Percentiles rank a stretch among this genome's conserved stretches.
phyloP scores from a whole-genome alignment of 768 basidiomycete species.

The Serendipita sp. region DNA sequence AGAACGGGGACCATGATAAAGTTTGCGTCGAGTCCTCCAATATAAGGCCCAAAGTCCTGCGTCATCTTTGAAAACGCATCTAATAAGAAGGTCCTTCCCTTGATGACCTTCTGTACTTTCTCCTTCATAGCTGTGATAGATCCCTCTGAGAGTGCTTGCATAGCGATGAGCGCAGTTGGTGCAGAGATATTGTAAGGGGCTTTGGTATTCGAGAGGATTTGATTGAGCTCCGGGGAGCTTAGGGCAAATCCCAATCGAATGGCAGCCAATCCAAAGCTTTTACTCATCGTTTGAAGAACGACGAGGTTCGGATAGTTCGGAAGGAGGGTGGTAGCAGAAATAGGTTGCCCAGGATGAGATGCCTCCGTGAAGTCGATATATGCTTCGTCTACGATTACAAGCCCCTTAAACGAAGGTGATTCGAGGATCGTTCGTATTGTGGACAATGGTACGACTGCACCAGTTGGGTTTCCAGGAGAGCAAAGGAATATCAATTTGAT shows the following conservation, averaged over 20 bases:
- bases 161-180: constrained; percentile 70
- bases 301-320: constrained; percentile 73
- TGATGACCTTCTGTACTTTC: constrained; percentile 42
- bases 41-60: constrained; percentile 43
- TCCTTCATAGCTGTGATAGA: constrained; percentile 47
- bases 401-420: constrained; percentile 69
- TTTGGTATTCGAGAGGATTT: constrained; percentile 85
- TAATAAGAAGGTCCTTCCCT: constrained; percentile 34
- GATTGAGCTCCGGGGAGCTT: constrained; percentile 78
- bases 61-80: constrained; percentile 21
- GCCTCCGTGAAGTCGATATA: constrained; percentile 76
- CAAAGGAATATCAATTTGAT: constrained; percentile 91
- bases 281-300: constrained; percentile 94
- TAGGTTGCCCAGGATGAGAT: constrained; percentile 22
- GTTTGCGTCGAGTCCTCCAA: constrained; percentile 81
- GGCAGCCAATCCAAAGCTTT: constrained; percentile 88
- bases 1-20: constrained; percentile 74
- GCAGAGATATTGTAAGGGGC: constrained; percentile 95
- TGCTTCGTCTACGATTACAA: constrained; percentile 90
- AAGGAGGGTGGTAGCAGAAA: constrained; percentile 52
- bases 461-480: constrained; percentile 94
- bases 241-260: constrained; percentile 93
- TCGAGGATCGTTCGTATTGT: constrained; percentile 56
- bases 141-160: constrained; percentile 52
- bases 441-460: constrained; percentile 61